Evolutionary conservation across 75 land plant genomes (phyloP).

Genomic region (Pinus albicaulis): DNA sequence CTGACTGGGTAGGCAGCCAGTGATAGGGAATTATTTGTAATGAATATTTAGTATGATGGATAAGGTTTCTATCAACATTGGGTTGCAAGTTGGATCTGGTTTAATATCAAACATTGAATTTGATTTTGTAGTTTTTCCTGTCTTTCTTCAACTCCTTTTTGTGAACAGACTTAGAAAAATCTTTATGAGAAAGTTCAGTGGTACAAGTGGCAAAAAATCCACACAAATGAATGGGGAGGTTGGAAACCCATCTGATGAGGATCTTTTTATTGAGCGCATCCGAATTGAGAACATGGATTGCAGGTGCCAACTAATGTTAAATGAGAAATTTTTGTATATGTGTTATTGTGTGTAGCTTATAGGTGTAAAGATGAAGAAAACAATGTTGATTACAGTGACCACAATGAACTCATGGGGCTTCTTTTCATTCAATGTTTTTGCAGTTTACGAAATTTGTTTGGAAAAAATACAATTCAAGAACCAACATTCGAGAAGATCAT

Average conservation of each 20-base stretch:
- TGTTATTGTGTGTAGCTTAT: background rate
- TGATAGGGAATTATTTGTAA: background rate
- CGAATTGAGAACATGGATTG: slow-evolving; percentile 43
- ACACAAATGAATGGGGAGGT: background rate
- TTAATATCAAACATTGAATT: background rate
- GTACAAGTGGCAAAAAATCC: slow-evolving; percentile 6
- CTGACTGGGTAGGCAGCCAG: slow-evolving; percentile 43
- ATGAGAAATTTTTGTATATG: background rate
- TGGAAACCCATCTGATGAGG: slow-evolving; percentile 12
- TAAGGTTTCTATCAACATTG: slow-evolving; percentile 1
- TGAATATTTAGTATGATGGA: slow-evolving; percentile 10
- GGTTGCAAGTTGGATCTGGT: background rate
- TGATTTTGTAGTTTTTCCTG: background rate
- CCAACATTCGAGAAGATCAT: slow-evolving; percentile 98
- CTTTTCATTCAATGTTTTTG: slow-evolving; percentile 8
- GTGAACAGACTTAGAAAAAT: background rate
- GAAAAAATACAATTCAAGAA: slow-evolving; percentile 80
- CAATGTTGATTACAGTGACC: background rate
- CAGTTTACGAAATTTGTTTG: slow-evolving; percentile 58
- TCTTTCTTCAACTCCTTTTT: background rate
- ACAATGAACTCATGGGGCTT: slow-evolving; percentile 3
- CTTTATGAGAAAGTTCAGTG: background rate
- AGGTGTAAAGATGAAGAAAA: background rate
- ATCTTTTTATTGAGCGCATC: slow-evolving; percentile 43
- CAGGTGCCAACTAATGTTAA: slow-evolving; percentile 15